Percentiles rank a stretch among this genome's conserved stretches.
phyloP scores from a whole-genome alignment of 441 rosid genomes.

The Iberis amara region DNA sequence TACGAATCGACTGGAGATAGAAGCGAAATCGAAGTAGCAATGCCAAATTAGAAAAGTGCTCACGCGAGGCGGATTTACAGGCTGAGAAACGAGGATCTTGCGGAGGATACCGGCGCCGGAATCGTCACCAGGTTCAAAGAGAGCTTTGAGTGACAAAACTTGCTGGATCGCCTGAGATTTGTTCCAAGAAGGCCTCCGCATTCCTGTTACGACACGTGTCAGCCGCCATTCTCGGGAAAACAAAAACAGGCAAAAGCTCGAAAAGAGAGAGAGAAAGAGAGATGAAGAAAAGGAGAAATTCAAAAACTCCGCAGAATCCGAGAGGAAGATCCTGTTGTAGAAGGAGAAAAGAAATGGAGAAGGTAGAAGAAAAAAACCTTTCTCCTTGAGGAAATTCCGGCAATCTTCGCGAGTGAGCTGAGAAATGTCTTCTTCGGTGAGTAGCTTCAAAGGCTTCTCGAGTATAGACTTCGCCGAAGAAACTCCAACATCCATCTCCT shows the following conservation, averaged over 20 bases:
- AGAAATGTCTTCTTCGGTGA: constrained; percentile 95
- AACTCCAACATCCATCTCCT: constrained; percentile 46
- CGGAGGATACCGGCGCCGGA: constrained; percentile 67
- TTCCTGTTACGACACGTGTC: constrained; percentile 79
- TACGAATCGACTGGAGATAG: no score
- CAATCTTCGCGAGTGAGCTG: constrained; percentile 98
- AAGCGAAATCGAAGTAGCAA: no score
- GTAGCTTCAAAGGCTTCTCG: constrained; percentile 72
- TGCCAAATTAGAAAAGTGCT: constrained; percentile 10
- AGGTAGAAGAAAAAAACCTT: constrained; percentile 43
- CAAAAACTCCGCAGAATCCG: constrained; percentile 22
- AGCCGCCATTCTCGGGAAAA: constrained; percentile 30
- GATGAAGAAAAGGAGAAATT: background rate
- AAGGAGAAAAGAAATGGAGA: constrained; percentile 17
- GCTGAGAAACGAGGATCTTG: constrained; percentile 50
- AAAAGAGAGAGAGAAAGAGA: background rate
- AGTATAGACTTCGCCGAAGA: constrained; percentile 62
- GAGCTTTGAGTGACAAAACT: constrained; percentile 83
- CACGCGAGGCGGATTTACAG: constrained; percentile 39
- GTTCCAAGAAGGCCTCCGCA: constrained; percentile 99
- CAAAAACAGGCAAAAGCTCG: background rate
- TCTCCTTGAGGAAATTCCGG: constrained; percentile 88
- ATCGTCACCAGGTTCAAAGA: constrained; percentile 62
- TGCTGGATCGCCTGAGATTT: constrained; percentile 99
- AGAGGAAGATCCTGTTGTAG: constrained; percentile 25